Evolutionary conservation across 192 early-diverging fungal genomes (phyloP).

Genomic region (Gorgonomyces haynaldii): DNA sequence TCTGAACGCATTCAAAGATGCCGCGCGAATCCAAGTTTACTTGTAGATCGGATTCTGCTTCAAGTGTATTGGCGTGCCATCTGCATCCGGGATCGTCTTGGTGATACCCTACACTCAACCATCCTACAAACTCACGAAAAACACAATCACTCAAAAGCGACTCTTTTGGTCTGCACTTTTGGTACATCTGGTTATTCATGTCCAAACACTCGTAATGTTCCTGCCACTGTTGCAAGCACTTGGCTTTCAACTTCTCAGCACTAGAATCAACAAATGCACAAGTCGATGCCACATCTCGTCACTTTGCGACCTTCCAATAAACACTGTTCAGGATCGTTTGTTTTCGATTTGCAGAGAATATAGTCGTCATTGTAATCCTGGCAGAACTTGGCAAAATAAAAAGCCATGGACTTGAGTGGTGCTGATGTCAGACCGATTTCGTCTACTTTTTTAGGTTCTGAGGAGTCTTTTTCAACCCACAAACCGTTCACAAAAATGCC

Average conservation of each 20-base stretch:
- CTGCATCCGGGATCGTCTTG: conserved; percentile 45
- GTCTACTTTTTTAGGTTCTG: conserved; percentile 54
- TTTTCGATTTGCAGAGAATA: conserved; percentile 92
- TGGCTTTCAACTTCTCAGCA: conserved; percentile 72
- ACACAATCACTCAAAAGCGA: conserved; percentile 75
- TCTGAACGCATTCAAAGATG: no score
- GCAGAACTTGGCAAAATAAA: conserved; percentile 79
- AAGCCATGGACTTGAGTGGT: conserved; percentile 85
- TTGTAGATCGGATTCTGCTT: no score
- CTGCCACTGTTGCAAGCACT: conserved; percentile 78
- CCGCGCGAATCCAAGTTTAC: no score
- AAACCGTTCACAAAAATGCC: conserved; percentile 41
- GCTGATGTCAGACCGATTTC: conserved; percentile 89
- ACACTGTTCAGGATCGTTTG: conserved; percentile 79
- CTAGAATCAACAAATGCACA: conserved; percentile 51
- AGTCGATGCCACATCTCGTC: conserved; percentile 83
- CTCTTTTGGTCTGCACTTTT: conserved; percentile 69
- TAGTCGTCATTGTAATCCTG: conserved; percentile 91
- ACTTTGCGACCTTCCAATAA: conserved; percentile 90
- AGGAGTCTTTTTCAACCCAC: conserved; percentile 73
- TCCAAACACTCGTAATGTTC: conserved; percentile 90
- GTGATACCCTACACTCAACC: conserved; percentile 30
- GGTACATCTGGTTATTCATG: conserved; percentile 78
- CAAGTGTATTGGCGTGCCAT: conserved; percentile 42
- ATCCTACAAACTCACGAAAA: conserved; percentile 69